These are phyloP conservation scores for Chimonanthus salicifolius DNA, from an alignment of 164 flowering plant species.

Conservation along the genomic window DNA sequence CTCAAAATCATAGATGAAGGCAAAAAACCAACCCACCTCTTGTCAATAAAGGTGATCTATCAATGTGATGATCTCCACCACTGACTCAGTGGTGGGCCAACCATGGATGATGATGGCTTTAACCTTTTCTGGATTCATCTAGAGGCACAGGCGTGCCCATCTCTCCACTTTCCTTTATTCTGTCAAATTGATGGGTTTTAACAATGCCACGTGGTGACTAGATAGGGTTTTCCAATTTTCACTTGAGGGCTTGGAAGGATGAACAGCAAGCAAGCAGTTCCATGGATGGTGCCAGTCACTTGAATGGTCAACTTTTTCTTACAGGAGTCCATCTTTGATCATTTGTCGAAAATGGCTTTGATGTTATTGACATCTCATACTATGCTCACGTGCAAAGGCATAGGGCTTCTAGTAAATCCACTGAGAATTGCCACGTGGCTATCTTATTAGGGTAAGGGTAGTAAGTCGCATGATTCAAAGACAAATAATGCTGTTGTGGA, in stretches of 20 bases:
- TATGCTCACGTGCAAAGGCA: neutral
- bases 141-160: neutral
- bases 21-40: conserved; percentile 15
- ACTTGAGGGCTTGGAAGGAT: neutral
- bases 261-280: neutral
- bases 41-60: conserved; percentile 16
- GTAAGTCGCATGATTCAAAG: neutral
- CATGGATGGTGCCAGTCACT: neutral
- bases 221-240: neutral
- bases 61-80: conserved; percentile 18
- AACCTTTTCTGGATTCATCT: neutral
- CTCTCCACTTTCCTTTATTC: neutral
- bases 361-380: neutral
- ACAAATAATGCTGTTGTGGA: neutral
- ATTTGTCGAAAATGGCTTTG: neutral
- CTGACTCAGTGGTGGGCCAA: conserved; percentile 26
- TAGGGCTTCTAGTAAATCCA: neutral
- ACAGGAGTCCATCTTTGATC: neutral
- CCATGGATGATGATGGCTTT: conserved; percentile 4
- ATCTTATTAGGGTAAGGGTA: no score
- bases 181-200: neutral
- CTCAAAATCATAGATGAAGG: conserved; percentile 17
- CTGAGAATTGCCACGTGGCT: no score
- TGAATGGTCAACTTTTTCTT: neutral
- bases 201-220: conserved; percentile 6